Evolutionary conservation across 2,329 filamentous ascomycete species (phyloP).

Genomic region (Pyrenophora graminea): DNA sequence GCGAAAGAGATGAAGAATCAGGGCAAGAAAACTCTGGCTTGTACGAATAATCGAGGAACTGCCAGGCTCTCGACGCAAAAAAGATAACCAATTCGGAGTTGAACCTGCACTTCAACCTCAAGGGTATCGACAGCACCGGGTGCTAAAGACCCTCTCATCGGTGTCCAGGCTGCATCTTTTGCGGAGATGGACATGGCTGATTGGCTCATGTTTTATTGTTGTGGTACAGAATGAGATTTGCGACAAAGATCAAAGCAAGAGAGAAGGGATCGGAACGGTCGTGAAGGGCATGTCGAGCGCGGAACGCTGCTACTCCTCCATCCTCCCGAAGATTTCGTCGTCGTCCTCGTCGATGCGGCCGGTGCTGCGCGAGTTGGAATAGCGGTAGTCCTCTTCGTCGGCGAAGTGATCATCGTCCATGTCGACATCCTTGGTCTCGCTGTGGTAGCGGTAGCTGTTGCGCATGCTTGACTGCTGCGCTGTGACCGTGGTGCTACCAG

Average conservation of each 20-base stretch:
- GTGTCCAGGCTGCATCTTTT: constrained; percentile 40
- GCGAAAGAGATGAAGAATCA: background rate
- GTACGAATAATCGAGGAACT: constrained; percentile 11
- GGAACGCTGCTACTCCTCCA: constrained; percentile 69
- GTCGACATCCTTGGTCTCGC: constrained; percentile 53
- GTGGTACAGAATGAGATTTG: constrained; percentile 41
- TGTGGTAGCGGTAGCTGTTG: constrained; percentile 62
- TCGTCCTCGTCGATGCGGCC: constrained; percentile 83
- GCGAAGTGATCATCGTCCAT: constrained; percentile 63
- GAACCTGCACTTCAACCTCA: constrained; percentile 49
- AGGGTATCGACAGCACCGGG: constrained; percentile 35
- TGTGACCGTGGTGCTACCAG: constrained; percentile 58
- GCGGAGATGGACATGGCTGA: constrained; percentile 46
- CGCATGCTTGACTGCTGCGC: constrained; percentile 65
- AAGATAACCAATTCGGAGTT: constrained; percentile 18
- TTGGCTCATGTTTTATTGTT: constrained; percentile 34
- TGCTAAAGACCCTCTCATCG: constrained; percentile 48
- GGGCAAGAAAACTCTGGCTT: constrained; percentile 4
- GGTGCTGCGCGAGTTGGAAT: constrained; percentile 49
- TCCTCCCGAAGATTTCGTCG: constrained; percentile 91
- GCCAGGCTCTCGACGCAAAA: constrained; percentile 45
- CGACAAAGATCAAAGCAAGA: constrained; percentile 7
- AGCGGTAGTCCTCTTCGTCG: constrained; percentile 68
- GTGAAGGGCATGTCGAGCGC: constrained; percentile 6
- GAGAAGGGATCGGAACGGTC: constrained; percentile 8